A percentile compares a stretch with the other conserved stretches of the same genome.
Evolutionary conservation across 129 eudicot genomes (phyloP).

Genomic region (Artemisia tridentata): DNA sequence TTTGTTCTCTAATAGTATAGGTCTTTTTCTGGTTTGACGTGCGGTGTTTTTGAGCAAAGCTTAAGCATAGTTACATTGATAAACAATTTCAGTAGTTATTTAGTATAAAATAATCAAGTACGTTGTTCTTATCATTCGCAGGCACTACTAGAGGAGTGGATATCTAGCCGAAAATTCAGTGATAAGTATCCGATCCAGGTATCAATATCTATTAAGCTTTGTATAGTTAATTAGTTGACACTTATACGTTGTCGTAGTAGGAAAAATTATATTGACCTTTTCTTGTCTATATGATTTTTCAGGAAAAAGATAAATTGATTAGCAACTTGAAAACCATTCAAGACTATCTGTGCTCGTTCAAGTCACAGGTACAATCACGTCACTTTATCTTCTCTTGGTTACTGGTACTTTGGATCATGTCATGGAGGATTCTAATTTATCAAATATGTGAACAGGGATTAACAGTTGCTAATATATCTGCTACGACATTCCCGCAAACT

Average conservation of each 20-base stretch:
- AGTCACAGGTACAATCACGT: conserved; percentile 63
- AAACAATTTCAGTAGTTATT: not conserved
- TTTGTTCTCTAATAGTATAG: not conserved
- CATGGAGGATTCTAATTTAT: conserved; percentile 2
- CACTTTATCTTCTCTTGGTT: not conserved
- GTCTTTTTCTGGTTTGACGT: not conserved
- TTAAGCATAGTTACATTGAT: not conserved
- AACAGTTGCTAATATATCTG: conserved; percentile 82
- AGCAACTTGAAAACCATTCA: conserved; percentile 87
- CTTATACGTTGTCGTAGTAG: not conserved
- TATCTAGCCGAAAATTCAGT: conserved; percentile 69
- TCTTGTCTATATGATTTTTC: conserved; percentile 10
- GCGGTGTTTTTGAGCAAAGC: too few relatives aligned
- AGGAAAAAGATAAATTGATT: conserved; percentile 81
- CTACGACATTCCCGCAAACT: conserved; percentile 95
- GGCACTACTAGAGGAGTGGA: conserved; percentile 98
- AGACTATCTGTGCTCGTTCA: conserved; percentile 90
- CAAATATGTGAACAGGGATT: conserved; percentile 59
- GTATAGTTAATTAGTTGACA: conserved; percentile 7
- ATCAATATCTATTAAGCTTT: not conserved
- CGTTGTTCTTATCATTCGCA: conserved; percentile 29
- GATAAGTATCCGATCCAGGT: conserved; percentile 77
- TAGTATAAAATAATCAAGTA: not conserved
- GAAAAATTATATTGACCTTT: not conserved
- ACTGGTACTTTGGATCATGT: not conserved